Percentiles rank a stretch among this genome's conserved stretches.
Conservation (phyloP, 2,329 filamentous ascomycete genomes). For the Pyrenophora seminiperda region DNA sequence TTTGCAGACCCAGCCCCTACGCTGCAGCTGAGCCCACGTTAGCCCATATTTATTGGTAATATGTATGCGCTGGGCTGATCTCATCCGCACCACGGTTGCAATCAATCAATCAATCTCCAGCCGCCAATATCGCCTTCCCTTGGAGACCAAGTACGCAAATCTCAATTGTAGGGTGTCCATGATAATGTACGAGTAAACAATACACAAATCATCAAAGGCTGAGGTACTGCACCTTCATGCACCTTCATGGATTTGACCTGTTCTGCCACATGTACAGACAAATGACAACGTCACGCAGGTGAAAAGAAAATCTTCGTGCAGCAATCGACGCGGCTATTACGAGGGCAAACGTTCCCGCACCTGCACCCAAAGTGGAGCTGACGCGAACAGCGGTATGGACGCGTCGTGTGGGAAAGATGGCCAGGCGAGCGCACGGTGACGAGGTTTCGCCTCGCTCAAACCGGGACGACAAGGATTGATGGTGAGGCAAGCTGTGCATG, state of each 20-base stretch:
- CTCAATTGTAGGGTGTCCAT: not conserved
- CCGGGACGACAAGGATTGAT: slow-evolving; percentile 14
- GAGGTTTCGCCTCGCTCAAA: slow-evolving; percentile 23
- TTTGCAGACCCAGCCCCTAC: slow-evolving; percentile 43
- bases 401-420: slow-evolving; percentile 32
- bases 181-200: not conserved
- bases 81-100: slow-evolving; percentile 17
- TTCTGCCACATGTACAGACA: slow-evolving; percentile 12
- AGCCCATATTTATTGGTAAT: slow-evolving; percentile 32
- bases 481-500: too few species aligned
- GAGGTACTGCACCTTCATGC: not conserved
- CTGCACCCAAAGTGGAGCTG: slow-evolving; percentile 26
- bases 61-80: slow-evolving; percentile 25
- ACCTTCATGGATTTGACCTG: not conserved
- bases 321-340: slow-evolving; percentile 28
- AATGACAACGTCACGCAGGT: slow-evolving; percentile 31
- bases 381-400: slow-evolving; percentile 39
- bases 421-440: slow-evolving; percentile 32
- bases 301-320: slow-evolving; percentile 35
- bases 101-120: too few species aligned
- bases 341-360: slow-evolving; percentile 14
- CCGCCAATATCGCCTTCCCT: slow-evolving; percentile 10
- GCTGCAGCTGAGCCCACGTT: slow-evolving; percentile 33
- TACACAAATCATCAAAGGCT: not conserved
- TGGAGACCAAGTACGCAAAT: not conserved